phyloP scores from a whole-genome alignment of 257 asterid genomes.

The Plantago elongata region DNA sequence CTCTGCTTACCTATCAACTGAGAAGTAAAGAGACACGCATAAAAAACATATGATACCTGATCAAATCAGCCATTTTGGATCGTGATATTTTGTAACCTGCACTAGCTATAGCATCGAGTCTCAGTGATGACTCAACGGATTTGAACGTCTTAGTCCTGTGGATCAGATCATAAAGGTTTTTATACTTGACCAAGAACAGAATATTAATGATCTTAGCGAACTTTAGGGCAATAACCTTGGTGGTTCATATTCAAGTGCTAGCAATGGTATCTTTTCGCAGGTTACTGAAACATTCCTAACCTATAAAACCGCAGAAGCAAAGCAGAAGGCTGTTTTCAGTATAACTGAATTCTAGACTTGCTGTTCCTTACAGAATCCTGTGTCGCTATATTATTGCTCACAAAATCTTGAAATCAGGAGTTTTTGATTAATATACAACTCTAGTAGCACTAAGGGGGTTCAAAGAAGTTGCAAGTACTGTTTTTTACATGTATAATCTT shows the following conservation, averaged over 20 bases:
- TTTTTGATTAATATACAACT: too few species aligned
- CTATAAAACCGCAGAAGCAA: conserved; percentile 16
- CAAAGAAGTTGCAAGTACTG: too few species aligned
- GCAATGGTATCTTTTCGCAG: conserved; percentile 79
- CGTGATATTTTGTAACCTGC: conserved; percentile 95
- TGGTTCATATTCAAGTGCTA: conserved; percentile 87
- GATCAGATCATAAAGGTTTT: conserved; percentile 18
- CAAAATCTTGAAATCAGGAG: too few species aligned
- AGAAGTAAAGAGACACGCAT: too few species aligned
- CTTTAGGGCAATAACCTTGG: conserved; percentile 54
- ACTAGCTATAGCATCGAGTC: conserved; percentile 89
- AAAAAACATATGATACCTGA: conserved; percentile 39
- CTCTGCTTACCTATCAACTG: too few species aligned
- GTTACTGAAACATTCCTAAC: conserved; percentile 85
- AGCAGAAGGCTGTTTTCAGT: background rate
- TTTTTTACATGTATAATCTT: too few species aligned
- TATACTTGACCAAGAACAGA: conserved; percentile 13
- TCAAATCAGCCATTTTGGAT: conserved; percentile 79
- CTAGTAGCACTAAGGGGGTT: too few species aligned
- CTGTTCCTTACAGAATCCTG: background rate
- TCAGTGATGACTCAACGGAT: conserved; percentile 77
- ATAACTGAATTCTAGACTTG: background rate
- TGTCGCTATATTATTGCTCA: too few species aligned
- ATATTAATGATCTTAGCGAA: background rate
- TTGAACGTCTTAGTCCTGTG: conserved; percentile 62